phyloP scores from a whole-genome alignment of 306 rosid genomes.

The Dryas octopetala region DNA sequence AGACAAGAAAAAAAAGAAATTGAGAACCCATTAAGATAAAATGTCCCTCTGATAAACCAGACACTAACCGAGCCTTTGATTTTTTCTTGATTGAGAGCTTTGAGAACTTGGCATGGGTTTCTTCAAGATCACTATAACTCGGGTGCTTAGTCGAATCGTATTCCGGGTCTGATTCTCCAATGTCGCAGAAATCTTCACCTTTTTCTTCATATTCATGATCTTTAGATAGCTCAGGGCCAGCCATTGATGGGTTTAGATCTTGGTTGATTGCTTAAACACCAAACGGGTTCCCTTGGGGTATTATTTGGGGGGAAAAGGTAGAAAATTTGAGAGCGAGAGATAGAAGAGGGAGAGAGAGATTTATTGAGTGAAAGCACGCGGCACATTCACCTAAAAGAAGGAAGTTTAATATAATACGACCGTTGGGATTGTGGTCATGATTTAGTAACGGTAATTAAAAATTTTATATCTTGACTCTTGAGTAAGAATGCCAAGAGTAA shows the following conservation, averaged over 20 bases:
- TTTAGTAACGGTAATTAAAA: too few relatives aligned
- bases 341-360: background rate
- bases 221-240: constrained; percentile 10
- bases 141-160: constrained; percentile 46
- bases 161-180: constrained; percentile 38
- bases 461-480: too few relatives aligned
- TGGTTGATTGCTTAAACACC: background rate
- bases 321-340: too few relatives aligned
- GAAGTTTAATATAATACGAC: background rate
- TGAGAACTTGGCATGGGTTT: constrained; percentile 43
- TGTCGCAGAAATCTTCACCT: constrained; percentile 28
- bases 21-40: constrained; percentile 8
- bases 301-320: background rate
- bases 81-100: constrained; percentile 48
- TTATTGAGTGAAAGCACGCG: background rate
- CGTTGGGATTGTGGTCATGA: background rate
- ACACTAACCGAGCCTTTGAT: constrained; percentile 39
- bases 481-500: too few relatives aligned
- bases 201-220: constrained; percentile 4
- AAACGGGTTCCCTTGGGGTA: background rate
- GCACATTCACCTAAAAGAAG: background rate
- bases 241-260: constrained; percentile 42
- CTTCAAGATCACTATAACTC: constrained; percentile 38
- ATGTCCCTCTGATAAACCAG: constrained; percentile 1
- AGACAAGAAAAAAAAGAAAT: background rate